Percentiles rank a stretch among this genome's conserved stretches.
Evolutionary conservation across 306 rosid genomes (phyloP).

Genomic region (Dalbergia cultrata): DNA sequence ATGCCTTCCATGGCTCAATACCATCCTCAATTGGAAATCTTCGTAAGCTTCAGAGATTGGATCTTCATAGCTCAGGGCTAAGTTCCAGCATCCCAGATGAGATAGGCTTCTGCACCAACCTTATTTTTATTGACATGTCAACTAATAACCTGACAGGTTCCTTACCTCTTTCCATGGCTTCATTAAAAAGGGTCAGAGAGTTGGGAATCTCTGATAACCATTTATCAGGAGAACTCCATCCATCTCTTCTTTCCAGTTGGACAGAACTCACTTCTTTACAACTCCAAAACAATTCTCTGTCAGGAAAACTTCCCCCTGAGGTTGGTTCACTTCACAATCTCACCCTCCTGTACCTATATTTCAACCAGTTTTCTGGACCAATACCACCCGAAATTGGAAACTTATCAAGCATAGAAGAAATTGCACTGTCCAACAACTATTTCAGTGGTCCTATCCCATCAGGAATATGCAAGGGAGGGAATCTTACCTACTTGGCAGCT

Average conservation of each 20-base stretch:
- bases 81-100: slow-evolving; percentile 45
- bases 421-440: slow-evolving; percentile 21
- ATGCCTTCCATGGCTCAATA: slow-evolving; percentile 32
- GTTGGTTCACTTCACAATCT: slow-evolving; percentile 41
- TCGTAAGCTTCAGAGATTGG: slow-evolving; percentile 17
- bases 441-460: slow-evolving; percentile 43
- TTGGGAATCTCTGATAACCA: slow-evolving; percentile 36
- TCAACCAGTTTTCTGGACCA: slow-evolving; percentile 37
- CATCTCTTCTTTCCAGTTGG: slow-evolving; percentile 47
- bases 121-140: slow-evolving; percentile 34
- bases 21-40: slow-evolving; percentile 47
- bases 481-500: slow-evolving; percentile 36
- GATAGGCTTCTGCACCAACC: slow-evolving; percentile 46
- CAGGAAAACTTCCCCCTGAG: slow-evolving; percentile 44
- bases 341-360: slow-evolving; percentile 18
- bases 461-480: slow-evolving; percentile 48
- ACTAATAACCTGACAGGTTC: slow-evolving; percentile 42
- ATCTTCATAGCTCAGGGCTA: slow-evolving; percentile 31
- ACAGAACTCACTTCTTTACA: slow-evolving; percentile 32
- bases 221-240: slow-evolving; percentile 42
- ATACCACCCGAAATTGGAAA: slow-evolving; percentile 44
- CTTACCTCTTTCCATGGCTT: slow-evolving; percentile 49
- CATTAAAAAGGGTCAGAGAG: slow-evolving; percentile 37
- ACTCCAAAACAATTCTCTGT: slow-evolving; percentile 31
- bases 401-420: slow-evolving; percentile 23